These are phyloP conservation scores for Trichoderma asperelloides DNA, from an alignment of 495 filamentous ascomycete species.

Conservation along the genomic window DNA sequence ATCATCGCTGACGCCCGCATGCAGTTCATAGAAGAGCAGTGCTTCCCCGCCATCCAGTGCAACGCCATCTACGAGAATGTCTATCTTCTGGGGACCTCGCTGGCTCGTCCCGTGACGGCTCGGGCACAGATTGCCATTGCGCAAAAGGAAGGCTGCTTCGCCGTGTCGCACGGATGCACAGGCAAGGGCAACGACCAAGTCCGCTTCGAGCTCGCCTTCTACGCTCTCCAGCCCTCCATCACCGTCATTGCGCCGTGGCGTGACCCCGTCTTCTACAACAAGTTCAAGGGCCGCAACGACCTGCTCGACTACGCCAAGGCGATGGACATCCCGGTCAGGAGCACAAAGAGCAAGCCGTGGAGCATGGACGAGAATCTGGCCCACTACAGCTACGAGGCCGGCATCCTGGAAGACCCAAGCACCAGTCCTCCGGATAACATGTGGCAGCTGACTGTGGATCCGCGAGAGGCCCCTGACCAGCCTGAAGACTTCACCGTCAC, in stretches of 20 bases:
- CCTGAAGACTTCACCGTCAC: slow-evolving; percentile 68
- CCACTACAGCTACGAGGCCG: slow-evolving; percentile 86
- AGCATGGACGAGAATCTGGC: slow-evolving; percentile 84
- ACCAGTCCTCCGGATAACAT: slow-evolving; percentile 63
- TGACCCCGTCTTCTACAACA: slow-evolving; percentile 71
- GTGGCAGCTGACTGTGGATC: slow-evolving; percentile 78
- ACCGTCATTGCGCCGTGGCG: slow-evolving; percentile 91
- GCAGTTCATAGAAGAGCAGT: slow-evolving; percentile 70
- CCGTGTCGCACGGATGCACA: slow-evolving; percentile 55
- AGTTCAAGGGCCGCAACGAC: slow-evolving; percentile 76
- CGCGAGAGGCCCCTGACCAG: slow-evolving; percentile 62
- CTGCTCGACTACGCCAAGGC: slow-evolving; percentile 78
- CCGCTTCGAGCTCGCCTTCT: slow-evolving; percentile 13
- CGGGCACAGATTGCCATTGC: slow-evolving; percentile 69
- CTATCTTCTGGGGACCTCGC: slow-evolving; percentile 68
- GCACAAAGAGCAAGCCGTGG: slow-evolving; percentile 74
- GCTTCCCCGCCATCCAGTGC: slow-evolving; percentile 80
- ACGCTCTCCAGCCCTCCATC: slow-evolving; percentile 63
- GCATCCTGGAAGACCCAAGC: slow-evolving; percentile 63
- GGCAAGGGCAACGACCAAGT: slow-evolving; percentile 11
- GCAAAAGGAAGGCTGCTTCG: slow-evolving; percentile 47
- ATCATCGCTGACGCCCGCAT: not conserved
- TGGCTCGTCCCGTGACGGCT: slow-evolving; percentile 86
- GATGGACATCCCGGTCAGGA: slow-evolving; percentile 76
- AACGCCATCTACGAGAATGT: slow-evolving; percentile 80